Percentiles rank a stretch among this genome's conserved stretches.
phyloP scores from a whole-genome alignment of 352 stramenopile species.

The Globisporangium sylvaticum region DNA sequence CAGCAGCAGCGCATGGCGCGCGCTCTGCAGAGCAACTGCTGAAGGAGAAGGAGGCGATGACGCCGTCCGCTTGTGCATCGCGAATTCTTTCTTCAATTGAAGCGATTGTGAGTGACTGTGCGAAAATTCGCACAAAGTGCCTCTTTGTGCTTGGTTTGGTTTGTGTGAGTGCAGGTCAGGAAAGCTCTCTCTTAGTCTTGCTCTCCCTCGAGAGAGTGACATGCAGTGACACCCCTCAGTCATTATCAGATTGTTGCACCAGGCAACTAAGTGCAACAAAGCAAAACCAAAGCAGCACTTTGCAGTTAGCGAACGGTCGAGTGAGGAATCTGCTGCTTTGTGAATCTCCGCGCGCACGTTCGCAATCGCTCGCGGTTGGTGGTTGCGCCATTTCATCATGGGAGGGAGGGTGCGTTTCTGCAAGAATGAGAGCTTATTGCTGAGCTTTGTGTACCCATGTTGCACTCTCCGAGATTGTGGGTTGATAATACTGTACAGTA shows the following conservation, averaged over 20 bases:
- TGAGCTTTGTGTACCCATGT: no score
- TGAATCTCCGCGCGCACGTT: neutral
- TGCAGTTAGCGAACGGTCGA: neutral
- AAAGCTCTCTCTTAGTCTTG: neutral
- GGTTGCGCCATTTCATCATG: neutral
- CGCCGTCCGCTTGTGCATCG: neutral
- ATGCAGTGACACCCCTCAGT: neutral
- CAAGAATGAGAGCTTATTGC: no score
- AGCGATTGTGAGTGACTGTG: neutral
- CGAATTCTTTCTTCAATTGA: neutral
- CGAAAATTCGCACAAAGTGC: neutral
- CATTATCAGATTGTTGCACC: neutral
- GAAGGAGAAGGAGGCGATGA: neutral
- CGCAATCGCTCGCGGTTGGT: neutral
- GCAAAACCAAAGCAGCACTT: neutral
- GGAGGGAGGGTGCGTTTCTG: no score
- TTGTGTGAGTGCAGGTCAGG: slow-evolving; percentile 5
- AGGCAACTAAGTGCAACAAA: neutral
- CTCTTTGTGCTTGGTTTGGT: neutral
- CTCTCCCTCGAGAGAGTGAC: neutral
- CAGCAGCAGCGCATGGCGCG: slow-evolving; percentile 25
- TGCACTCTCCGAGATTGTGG: no score
- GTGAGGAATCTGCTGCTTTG: neutral
- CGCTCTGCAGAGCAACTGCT: neutral
- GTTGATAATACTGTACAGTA: no score